Base-by-base conservation (phyloP, 176 grass and related monocot genomes). In the Oropetium thomaeum region DNA sequence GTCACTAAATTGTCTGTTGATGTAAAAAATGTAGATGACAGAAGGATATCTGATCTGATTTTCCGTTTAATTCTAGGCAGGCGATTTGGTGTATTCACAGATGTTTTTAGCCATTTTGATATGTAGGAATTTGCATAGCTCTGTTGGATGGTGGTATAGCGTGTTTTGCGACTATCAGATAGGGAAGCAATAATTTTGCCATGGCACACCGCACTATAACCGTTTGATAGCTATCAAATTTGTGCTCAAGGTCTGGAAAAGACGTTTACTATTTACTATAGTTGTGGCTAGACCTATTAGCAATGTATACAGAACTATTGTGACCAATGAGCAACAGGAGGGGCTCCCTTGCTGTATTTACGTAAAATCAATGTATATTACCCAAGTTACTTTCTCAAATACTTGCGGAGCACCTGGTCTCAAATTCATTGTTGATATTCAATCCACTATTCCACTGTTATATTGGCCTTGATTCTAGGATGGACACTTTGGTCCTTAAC, bases 401-500 rank as follows among this genome's bases (percentile, higher is more conserved):
- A 37, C 53, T 73, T 54, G 34, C 32, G 30, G n/a, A 72, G 12
- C 4, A 43, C 7, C 14, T 72, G 74, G 26, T 78, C 32, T 35
- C 26, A 64, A 54, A 59, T 69, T 79, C 28, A 60, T 7, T 29
- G 30, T 52, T 37, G 32, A 35, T 48, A 71, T 4, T 40, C 29
- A 69, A 33, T 48, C n/a, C 39, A 65, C 0, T 23, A 78, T 10
- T 72, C 45, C 35, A 65, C 2, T 65, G 65, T 57, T 15, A 5
- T 25, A 67, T 74, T 85, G 39, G 48, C 38, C 49, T 44, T 60
- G 29, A 28, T 79, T 35, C 30, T 57, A 79, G 48, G 38, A 67
- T 71, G 43, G 38, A 30, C 47, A 27, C 17, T 48, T 25, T 73
- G 42, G 53, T 69, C 64, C 76, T 79, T 79, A 58, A 79, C 54